Evolutionary conservation across 176 grass and related monocot genomes (phyloP), one percentile per base, ranked within the genome.

Genomic region (Eleusine coracana): DNA sequence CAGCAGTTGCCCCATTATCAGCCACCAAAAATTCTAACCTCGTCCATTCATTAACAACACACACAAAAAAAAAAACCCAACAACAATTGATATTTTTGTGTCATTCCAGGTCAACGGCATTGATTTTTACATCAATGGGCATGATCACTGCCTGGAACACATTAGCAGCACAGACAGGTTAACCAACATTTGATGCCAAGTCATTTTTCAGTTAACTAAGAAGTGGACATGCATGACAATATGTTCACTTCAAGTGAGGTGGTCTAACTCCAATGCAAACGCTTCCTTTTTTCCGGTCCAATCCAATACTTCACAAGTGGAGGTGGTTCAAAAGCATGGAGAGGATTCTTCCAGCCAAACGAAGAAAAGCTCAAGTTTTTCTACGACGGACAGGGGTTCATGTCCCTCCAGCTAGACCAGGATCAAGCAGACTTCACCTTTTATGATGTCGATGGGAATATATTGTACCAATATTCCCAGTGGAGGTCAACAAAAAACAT

Each of bases 111-210:
- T 1, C 10, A 92, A 91, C 11, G 8, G 15, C 56, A 63, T 92
- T 3, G 88, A 94, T 62, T 88, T 94, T 44, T 97, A 92, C 79
- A 86, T 94, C 88, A 94, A 97, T 56, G 95, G 95, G 23, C 92
- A 97, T n/a, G 90, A 97, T 49, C 95, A 97, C 61, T 97, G 95
- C 90, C 86, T 97, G 28, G 81, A 94, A 86, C 95, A 97, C 80
- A 94, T 94, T 68, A 94, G 95, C 78, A 97, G 95, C 79, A 92
- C 78, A 71, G 86, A 94, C 84, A 94, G 92, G 88, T 97, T 39
- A 83, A 16, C 21, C 23, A 62, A 11, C 39, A 6, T 78, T 50
- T 75, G 9, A 80, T 73, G 51, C 28, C 18, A 45, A 76, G 4
- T 39, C 31, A 1, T 10, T 46, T 4, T 39, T 82, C 23, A 75